Evolutionary conservation across 2,329 filamentous ascomycete species (phyloP), one percentile per base, ranked within the genome.

Genomic region (Pyrenophora tritici-repentis): DNA sequence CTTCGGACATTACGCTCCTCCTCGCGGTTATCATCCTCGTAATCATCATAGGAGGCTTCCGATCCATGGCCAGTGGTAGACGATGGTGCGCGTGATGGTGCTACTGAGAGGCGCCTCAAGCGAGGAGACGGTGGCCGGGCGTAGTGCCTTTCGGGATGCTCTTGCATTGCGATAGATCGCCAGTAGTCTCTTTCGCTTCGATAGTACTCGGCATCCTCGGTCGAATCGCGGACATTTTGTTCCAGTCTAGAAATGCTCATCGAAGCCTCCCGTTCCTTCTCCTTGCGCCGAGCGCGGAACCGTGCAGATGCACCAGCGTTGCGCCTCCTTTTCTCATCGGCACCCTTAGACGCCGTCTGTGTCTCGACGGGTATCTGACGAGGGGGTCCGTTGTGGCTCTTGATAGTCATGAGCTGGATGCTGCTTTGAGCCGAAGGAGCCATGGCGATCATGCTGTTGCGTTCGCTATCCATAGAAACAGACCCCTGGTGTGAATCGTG

Each of bases 261-360:
- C 13, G 84, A 83, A 50, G 87, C 87, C 70, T 91, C 87, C 62
- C 83, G 84, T 70, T 93, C 89, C 70, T 88, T 87, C 66, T 91
- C 89, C 75, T 95, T 95, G 67, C 91, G 86, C 53, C 91, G 83
- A 66, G 86, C 85, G 47, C 91, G 83, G 59, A 95, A 94, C 52
- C 91, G 83, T 40, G 90, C 90, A 49, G 90, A 95, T 5, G 91
- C 91, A 40, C 89, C 89, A 34, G 91, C 91, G 66, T 96, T 96
- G 43, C 90, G 84, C 71, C 88, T 87, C 48, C 91, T 82, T 75
- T 94, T 96, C 72, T 95, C 90, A 65, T 94, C 89, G 33, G 90
- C 89, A 63, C 90, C 85, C 60, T 86, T 87, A 10, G 91, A 95
- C 10, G 88, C 91, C 63, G 90, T 88, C 61, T 90, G 88, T 36